phyloP scores from a whole-genome alignment of 768 basidiomycete species.

The Naganishia onofrii region DNA sequence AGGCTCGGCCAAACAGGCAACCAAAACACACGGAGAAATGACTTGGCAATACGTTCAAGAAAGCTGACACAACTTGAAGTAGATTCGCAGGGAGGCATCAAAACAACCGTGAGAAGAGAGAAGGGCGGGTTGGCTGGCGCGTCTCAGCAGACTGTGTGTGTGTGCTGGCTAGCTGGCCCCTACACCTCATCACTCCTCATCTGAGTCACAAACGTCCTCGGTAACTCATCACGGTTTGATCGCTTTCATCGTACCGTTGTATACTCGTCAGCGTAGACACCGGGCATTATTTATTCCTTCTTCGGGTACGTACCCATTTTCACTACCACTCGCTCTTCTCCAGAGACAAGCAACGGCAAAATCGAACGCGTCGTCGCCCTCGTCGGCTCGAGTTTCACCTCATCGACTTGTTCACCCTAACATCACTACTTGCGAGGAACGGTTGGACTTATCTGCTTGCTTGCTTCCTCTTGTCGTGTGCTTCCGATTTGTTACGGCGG shows the following conservation, averaged over 20 bases:
- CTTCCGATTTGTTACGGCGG: neutral
- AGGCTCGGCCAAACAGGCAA: neutral
- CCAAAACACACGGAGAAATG: neutral
- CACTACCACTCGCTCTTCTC: neutral
- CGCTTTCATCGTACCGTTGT: neutral
- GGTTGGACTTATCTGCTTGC: conserved; percentile 4
- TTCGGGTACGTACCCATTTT: conserved; percentile 17
- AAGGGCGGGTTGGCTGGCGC: neutral
- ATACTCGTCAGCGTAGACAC: conserved; percentile 24
- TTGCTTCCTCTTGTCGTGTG: conserved; percentile 2
- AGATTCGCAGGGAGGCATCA: neutral
- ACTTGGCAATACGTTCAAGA: conserved; percentile 3
- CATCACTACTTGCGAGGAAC: neutral
- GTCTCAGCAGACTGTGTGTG: conserved; percentile 12
- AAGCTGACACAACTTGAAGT: neutral
- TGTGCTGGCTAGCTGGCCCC: conserved; percentile 2
- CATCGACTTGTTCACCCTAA: neutral
- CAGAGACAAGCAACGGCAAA: neutral
- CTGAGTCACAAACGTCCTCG: neutral
- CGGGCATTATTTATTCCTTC: conserved; percentile 5
- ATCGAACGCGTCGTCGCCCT: conserved; percentile 2
- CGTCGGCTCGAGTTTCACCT: neutral
- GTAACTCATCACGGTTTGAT: neutral
- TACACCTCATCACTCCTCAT: conserved; percentile 15
- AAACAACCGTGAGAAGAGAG: conserved; percentile 1